phyloP scores from a whole-genome alignment of 305 asterid species.

The Solanum hybrid region DNA sequence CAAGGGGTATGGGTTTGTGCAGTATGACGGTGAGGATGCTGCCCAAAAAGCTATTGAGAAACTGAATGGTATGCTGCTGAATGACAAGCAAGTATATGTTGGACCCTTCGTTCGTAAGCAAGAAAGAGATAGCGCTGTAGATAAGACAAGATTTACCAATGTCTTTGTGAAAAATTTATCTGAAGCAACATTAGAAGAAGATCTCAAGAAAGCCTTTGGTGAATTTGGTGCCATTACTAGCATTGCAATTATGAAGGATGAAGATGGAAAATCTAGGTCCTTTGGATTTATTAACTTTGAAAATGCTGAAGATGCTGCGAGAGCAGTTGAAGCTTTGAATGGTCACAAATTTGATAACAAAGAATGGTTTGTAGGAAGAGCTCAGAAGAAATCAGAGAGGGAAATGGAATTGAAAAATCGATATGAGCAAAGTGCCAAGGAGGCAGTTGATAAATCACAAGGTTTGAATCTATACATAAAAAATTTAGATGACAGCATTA shows the following conservation, averaged over 20 bases:
- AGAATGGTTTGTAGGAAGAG: slow-evolving; percentile 90
- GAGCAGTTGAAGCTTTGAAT: slow-evolving; percentile 74
- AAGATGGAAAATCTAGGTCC: slow-evolving; percentile 77
- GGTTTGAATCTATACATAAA: slow-evolving; percentile 77
- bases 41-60: slow-evolving; percentile 80
- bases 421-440: slow-evolving; percentile 71
- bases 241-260: slow-evolving; percentile 73
- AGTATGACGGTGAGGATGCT: slow-evolving; percentile 69
- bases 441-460: slow-evolving; percentile 76
- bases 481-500: slow-evolving; percentile 72
- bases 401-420: slow-evolving; percentile 61
- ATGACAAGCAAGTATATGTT: slow-evolving; percentile 87
- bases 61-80: slow-evolving; percentile 86
- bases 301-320: slow-evolving; percentile 83
- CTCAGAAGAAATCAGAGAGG: slow-evolving; percentile 91
- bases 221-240: slow-evolving; percentile 75
- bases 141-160: slow-evolving; percentile 66
- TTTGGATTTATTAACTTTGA: slow-evolving; percentile 96
- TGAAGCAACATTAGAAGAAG: slow-evolving; percentile 72
- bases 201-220: slow-evolving; percentile 51
- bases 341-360: slow-evolving; percentile 59
- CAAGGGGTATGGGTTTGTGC: slow-evolving; percentile 95
- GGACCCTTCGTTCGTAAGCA: slow-evolving; percentile 89
- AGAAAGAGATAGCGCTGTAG: slow-evolving; percentile 67
- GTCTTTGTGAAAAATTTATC: slow-evolving; percentile 88